These are phyloP conservation scores for Hymenoscyphus scutula DNA, from an alignment of 2,329 filamentous ascomycete genomes.

Conservation along the genomic window DNA sequence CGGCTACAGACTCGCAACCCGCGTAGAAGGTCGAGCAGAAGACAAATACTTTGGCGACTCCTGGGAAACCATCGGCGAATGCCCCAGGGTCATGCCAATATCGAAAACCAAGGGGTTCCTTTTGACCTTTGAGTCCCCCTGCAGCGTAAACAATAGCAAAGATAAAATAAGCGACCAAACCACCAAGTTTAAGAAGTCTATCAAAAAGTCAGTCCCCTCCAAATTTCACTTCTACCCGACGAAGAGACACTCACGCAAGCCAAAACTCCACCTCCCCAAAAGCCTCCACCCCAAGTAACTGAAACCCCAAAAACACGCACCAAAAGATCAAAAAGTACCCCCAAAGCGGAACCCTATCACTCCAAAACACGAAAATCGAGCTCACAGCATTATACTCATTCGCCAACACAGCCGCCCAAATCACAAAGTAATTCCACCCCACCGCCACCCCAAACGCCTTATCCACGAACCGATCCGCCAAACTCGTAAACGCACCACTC, in stretches of 20 bases:
- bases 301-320: conserved; percentile 66
- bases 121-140: conserved; percentile 61
- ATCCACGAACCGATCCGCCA: conserved; percentile 69
- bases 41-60: conserved; percentile 64
- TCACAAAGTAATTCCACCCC: conserved; percentile 44
- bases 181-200: conserved; percentile 67
- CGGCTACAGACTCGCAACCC: conserved; percentile 60
- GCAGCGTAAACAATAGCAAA: conserved; percentile 71
- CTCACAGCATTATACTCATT: conserved; percentile 71
- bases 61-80: conserved; percentile 66
- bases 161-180: conserved; percentile 69
- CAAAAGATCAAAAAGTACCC: conserved; percentile 73
- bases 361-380: conserved; percentile 66
- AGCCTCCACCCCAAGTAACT: conserved; percentile 68
- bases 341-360: conserved; percentile 58
- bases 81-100: conserved; percentile 73
- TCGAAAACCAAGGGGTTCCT: conserved; percentile 57
- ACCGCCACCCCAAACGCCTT: conserved; percentile 66
- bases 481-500: conserved; percentile 67
- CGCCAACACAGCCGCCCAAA: conserved; percentile 48
- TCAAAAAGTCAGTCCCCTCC: not conserved
- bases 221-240: not conserved
- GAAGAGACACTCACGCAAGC: conserved; percentile 52
- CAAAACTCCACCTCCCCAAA: conserved; percentile 82
- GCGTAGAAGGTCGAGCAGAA: conserved; percentile 70